A percentile compares a stretch with the other conserved stretches of the same genome.
These are phyloP conservation scores for Pulveroboletus sp. DNA, from an alignment of 1,284 basidiomycete genomes.

Conservation along the genomic window DNA sequence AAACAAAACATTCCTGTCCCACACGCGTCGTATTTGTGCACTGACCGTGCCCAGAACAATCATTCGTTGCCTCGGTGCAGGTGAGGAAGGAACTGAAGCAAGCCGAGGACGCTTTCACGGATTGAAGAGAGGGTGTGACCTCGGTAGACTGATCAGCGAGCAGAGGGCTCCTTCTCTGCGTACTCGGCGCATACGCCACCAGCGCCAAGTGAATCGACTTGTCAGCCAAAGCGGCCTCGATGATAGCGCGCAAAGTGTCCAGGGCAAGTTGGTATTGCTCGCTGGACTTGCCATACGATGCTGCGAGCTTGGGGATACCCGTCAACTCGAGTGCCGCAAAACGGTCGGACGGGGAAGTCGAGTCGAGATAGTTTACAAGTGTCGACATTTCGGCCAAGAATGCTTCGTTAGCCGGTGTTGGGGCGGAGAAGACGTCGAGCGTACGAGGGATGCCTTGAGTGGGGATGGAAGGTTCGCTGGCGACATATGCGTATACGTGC, in stretches of 20 bases:
- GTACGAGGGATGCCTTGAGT: constrained; percentile 36
- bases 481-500: constrained; percentile 57
- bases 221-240: constrained; percentile 45
- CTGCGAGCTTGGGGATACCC: constrained; percentile 49
- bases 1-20: constrained; percentile 72
- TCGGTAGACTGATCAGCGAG: constrained; percentile 51
- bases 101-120: constrained; percentile 60
- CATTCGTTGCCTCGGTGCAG: constrained; percentile 62
- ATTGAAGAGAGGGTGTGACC: constrained; percentile 37
- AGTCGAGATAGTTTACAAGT: constrained; percentile 54
- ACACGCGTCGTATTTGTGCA: constrained; percentile 62
- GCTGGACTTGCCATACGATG: constrained; percentile 50
- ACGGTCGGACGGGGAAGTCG: constrained; percentile 37
- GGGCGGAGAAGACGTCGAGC: constrained; percentile 45
- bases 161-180: constrained; percentile 39
- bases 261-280: constrained; percentile 53
- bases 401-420: constrained; percentile 40
- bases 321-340: constrained; percentile 66
- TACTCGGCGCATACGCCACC: constrained; percentile 45
- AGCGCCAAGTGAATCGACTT: constrained; percentile 51
- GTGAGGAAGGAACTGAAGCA: constrained; percentile 58
- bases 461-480: constrained; percentile 33
- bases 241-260: constrained; percentile 44
- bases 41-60: constrained; percentile 70
- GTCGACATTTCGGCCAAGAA: constrained; percentile 46